Base-by-base conservation (phyloP, 805 yeast genomes). In the Komagataella populi region DNA sequence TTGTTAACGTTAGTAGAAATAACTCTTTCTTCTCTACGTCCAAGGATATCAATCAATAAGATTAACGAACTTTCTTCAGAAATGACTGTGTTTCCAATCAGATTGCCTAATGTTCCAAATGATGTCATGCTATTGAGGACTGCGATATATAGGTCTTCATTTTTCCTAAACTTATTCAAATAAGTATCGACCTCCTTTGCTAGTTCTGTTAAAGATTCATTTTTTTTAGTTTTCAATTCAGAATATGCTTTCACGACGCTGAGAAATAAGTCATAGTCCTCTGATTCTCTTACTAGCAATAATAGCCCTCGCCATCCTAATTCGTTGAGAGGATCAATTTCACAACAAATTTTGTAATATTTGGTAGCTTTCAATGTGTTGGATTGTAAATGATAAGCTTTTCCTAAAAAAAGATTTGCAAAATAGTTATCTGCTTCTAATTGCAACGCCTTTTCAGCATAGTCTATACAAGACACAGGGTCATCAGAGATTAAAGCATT, bases 271-370 rank as follows among this genome's bases (percentile, higher is more conserved):
- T 62, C 58, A 55, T 67, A 69, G 51, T 77, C 73, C 3, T 69
- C 61, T 6, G 58, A 56, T 10, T 64, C 58, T 51, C 67, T 65
- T 8, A 67, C 70, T 0, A 79, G 63, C 48, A 77, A 74, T 53
- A 80, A 66, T 53, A 83, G 71, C 1, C 98, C 98, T 59, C 86
- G 87, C 95, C 93, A 90, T 0, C 89, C 95, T 23, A 77, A 63
- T 1, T 80, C 55, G 49, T 82, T 78, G 1, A 69, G 68, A 0
- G 78, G 73, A 24, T 79, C 75, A 1, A 81, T 50, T 5, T 62
- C 57, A 2, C 78, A 73, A 0, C 89, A 89, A 18, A 58, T 60
- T 30, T 59, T 58, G 57, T 81, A 83, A 8, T 74, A 63, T 23
- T 55, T 55, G 10, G 65, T 55, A 0, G 87, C 82, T 3, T 63